Conservation (phyloP, 768 basidiomycete species). For the Candolleomyces eurysporus region DNA sequence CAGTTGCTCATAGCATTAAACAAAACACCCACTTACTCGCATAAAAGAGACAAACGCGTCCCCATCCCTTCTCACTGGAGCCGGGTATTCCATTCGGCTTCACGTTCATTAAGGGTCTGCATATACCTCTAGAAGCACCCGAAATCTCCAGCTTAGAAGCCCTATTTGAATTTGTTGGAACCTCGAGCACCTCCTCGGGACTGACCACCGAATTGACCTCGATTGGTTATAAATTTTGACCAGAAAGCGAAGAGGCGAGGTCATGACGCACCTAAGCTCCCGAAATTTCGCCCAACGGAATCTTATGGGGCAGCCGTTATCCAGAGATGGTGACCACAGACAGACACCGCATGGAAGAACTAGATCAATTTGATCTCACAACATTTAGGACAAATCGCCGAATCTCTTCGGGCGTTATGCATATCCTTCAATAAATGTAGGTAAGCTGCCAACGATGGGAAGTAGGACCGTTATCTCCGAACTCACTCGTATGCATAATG, state of each 20-base stretch:
- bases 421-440: background rate
- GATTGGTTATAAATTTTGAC: background rate
- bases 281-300: background rate
- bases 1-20: too few species aligned
- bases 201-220: background rate
- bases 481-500: background rate
- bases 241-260: background rate
- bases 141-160: background rate
- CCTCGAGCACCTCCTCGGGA: background rate
- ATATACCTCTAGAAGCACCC: background rate
- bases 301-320: background rate
- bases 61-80: background rate
- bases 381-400: background rate
- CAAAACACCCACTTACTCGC: too few species aligned
- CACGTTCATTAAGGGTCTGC: background rate
- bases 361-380: background rate
- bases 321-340: background rate
- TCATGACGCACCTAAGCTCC: background rate
- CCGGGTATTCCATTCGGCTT: constrained; percentile 1
- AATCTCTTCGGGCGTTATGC: background rate
- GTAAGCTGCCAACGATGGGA: background rate
- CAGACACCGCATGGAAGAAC: background rate
- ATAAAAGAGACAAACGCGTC: background rate
- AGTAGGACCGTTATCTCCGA: constrained; percentile 6
- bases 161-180: background rate